These are phyloP conservation scores for Poa pratensis DNA, from an alignment of 176 grass and related monocot genomes.

Conservation along the genomic window DNA sequence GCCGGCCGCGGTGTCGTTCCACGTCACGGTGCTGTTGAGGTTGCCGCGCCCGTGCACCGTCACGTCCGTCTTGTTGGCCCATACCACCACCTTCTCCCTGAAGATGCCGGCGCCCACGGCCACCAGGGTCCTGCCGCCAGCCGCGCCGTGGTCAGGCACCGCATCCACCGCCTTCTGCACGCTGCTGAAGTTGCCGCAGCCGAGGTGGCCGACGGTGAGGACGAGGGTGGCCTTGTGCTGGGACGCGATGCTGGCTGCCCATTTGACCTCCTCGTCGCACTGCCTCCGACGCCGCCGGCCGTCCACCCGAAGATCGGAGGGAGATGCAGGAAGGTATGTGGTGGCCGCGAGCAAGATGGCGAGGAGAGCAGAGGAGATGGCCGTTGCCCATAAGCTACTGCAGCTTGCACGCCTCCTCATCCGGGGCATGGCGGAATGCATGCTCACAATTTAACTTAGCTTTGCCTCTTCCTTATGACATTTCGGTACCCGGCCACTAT, in stretches of 20 bases:
- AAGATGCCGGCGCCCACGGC: constrained; percentile 69
- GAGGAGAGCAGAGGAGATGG: constrained; percentile 56
- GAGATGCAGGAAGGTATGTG: constrained; percentile 35
- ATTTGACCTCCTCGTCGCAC: constrained; percentile 54
- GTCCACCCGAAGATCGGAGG: background rate
- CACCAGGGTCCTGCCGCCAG: constrained; percentile 52
- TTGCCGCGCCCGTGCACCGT: constrained; percentile 75
- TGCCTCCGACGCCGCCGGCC: constrained; percentile 31
- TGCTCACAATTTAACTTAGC: constrained; percentile 1
- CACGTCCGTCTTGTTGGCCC: constrained; percentile 67
- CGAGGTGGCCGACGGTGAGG: constrained; percentile 64
- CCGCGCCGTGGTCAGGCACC: constrained; percentile 52
- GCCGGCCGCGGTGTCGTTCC: constrained; percentile 76
- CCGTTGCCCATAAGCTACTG: constrained; percentile 44
- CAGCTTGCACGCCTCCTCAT: constrained; percentile 35
- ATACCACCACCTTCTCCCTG: constrained; percentile 81
- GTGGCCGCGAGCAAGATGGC: constrained; percentile 62
- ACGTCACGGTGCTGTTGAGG: constrained; percentile 58
- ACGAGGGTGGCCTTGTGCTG: constrained; percentile 65
- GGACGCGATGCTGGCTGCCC: constrained; percentile 49
- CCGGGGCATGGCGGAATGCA: background rate
- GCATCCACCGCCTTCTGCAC: constrained; percentile 79
- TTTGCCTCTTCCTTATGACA: background rate
- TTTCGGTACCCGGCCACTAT: background rate
- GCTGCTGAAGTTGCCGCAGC: constrained; percentile 78